Base-by-base conservation (phyloP, 305 asterid genomes). In the Solanum aculeatissimum region DNA sequence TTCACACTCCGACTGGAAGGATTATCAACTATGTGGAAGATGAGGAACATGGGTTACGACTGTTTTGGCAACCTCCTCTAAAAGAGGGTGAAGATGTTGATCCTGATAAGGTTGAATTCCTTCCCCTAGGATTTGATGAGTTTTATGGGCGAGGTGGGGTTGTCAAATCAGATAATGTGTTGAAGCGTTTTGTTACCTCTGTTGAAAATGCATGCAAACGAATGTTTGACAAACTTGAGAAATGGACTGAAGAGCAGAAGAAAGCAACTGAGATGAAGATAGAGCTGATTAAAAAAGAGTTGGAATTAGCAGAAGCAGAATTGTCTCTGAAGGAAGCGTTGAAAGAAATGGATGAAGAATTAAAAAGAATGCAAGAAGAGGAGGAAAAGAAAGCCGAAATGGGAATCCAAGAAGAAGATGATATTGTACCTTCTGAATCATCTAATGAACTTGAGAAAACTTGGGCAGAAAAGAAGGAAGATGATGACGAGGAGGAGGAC, bases 1-100 rank as follows among this genome's bases (percentile, higher is more conserved):
- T 97, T 83, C 99, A 97, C 81, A 92, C 97, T 29, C 98, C 98
- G 68, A 95, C 96, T n/a, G 98, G 99, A 83, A 92, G 96, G 88
- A 78, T 95, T 21, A 97, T 97, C 86, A 92, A 95, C 86, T 94
- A 93, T 71, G 87, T 94, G 63, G 99, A 97, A 9, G 98, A 97
- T 65, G 98, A 97, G 83, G 98, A 95, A 83, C 91, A 94, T 70
- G 99, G 98, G 7, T 49, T 95, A 69, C 91, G 98, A 21, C 88
- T 95, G 82, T 96, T 92, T 86, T 95, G 99, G 99, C 97, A 92
- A 51, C 98, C 98, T n/a, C 86, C 90, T 21, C 7, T 85, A 40
- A 63, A 91, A 83, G 97, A 90, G 65, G 95, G 92, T 10, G 92
- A 87, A 83, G 95, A 92, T 16, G 85, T 91, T 21, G 89, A 91